Percentiles rank a stretch among this genome's conserved stretches.
Conservation (phyloP, 352 stramenopile genomes). For the Globisporangium paddicum region DNA sequence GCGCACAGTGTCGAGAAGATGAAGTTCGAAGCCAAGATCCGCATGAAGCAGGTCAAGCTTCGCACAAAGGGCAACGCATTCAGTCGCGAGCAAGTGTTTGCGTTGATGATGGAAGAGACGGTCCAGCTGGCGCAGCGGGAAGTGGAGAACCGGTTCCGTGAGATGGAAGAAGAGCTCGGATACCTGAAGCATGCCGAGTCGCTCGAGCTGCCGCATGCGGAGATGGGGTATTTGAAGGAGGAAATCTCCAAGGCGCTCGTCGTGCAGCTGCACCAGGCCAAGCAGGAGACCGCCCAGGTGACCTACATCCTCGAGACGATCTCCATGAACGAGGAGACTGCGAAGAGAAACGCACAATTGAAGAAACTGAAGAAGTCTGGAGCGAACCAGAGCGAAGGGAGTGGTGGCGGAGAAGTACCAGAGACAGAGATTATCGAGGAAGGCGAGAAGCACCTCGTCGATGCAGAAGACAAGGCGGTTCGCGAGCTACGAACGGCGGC, state of each 20-base stretch:
- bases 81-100: constrained; percentile 73
- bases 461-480: constrained; percentile 27
- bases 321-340: constrained; percentile 44
- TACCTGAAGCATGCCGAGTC: constrained; percentile 50
- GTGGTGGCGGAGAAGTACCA: constrained; percentile 18
- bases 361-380: constrained; percentile 26
- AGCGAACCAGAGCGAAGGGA: constrained; percentile 10
- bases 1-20: constrained; percentile 85
- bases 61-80: constrained; percentile 81
- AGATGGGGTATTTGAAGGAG: constrained; percentile 52
- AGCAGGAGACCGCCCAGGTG: constrained; percentile 44
- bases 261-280: constrained; percentile 46
- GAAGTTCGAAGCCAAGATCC: constrained; percentile 93
- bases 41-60: constrained; percentile 91
- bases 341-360: constrained; percentile 33
- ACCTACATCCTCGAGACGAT: constrained; percentile 49
- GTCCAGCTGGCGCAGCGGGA: constrained; percentile 76
- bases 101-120: constrained; percentile 79
- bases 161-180: constrained; percentile 84
- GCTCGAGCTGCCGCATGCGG: constrained; percentile 33
- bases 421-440: constrained; percentile 31
- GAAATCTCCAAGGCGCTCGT: constrained; percentile 69
- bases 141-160: constrained; percentile 75
- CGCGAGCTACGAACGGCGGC: constrained; percentile 22
- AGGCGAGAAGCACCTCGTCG: constrained; percentile 50